Evolutionary conservation across 2,329 filamentous ascomycete genomes (phyloP).

Genomic region (Pyricularia grisea): DNA sequence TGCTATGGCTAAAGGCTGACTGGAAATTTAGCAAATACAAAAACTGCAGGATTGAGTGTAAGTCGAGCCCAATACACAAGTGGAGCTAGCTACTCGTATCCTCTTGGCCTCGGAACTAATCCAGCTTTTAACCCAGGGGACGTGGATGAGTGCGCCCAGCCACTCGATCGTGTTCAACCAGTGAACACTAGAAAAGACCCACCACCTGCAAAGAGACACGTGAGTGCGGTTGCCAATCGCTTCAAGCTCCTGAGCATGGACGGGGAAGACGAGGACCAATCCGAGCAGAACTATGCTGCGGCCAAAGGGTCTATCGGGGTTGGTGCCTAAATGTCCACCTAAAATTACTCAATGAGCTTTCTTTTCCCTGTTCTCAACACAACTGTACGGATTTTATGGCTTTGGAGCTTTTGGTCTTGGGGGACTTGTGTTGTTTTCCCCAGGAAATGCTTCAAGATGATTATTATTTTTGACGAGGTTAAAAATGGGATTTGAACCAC

Average conservation of each 20-base stretch:
- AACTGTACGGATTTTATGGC: background rate
- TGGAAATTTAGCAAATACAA: conserved; percentile 50
- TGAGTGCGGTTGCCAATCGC: conserved; percentile 40
- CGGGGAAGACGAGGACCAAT: conserved; percentile 26
- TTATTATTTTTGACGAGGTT: background rate
- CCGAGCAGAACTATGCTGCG: conserved; percentile 12
- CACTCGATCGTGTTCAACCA: conserved; percentile 27
- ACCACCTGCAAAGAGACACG: conserved; percentile 21
- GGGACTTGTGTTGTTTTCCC: background rate
- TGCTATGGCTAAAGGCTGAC: conserved; percentile 5
- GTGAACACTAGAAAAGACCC: conserved; percentile 16
- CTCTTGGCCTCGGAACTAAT: background rate
- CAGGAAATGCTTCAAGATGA: background rate
- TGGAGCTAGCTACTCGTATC: too few relatives aligned
- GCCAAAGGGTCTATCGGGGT: conserved; percentile 16
- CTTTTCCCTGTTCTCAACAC: background rate
- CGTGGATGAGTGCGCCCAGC: conserved; percentile 61
- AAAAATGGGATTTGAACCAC: background rate
- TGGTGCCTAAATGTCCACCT: conserved; percentile 13
- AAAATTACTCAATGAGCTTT: background rate
- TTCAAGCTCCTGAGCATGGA: conserved; percentile 51
- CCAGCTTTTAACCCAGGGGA: conserved; percentile 22
- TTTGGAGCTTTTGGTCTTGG: background rate
- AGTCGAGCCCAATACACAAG: background rate
- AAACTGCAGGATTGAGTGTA: conserved; percentile 57